These are phyloP conservation scores for Yarrowia deformans DNA, from an alignment of 805 yeast genomes.

Conservation along the genomic window DNA sequence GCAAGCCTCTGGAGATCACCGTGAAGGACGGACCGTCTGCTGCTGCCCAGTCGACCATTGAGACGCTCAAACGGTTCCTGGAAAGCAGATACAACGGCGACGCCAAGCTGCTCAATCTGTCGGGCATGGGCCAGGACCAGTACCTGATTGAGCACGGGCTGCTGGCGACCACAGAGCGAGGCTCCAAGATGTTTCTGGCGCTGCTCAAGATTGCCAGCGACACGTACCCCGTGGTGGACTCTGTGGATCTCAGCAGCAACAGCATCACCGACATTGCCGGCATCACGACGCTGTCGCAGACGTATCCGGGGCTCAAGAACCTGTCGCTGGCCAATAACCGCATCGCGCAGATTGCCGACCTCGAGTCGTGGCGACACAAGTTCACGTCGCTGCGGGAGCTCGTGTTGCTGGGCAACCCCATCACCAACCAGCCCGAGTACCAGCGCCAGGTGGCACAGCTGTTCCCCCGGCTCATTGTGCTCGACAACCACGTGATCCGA, in stretches of 20 bases:
- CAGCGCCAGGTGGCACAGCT: conserved; percentile 67
- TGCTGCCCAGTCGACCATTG: conserved; percentile 57
- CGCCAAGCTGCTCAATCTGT: conserved; percentile 71
- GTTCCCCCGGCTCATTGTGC: conserved; percentile 80
- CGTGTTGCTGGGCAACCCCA: conserved; percentile 79
- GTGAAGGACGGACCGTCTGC: conserved; percentile 45
- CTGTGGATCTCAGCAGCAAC: conserved; percentile 63
- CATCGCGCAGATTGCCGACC: conserved; percentile 61
- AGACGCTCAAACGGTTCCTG: conserved; percentile 67
- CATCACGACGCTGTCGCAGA: conserved; percentile 69
- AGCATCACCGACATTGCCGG: conserved; percentile 65
- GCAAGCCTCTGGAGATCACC: conserved; percentile 65
- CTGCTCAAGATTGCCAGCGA: conserved; percentile 79
- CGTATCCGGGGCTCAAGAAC: conserved; percentile 79
- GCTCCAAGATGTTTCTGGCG: conserved; percentile 88
- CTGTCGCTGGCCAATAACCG: conserved; percentile 81
- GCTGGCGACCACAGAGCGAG: conserved; percentile 64
- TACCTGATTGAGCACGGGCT: conserved; percentile 66
- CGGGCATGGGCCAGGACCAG: conserved; percentile 69
- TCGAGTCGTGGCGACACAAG: conserved; percentile 81
- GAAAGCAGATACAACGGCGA: conserved; percentile 70
- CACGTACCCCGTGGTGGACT: conserved; percentile 61
- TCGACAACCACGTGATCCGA: conserved; percentile 81
- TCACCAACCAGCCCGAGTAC: conserved; percentile 57
- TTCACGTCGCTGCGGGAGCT: conserved; percentile 76